Conservation (phyloP, 768 basidiomycete genomes). For the Leucosporidium yakuticum region DNA sequence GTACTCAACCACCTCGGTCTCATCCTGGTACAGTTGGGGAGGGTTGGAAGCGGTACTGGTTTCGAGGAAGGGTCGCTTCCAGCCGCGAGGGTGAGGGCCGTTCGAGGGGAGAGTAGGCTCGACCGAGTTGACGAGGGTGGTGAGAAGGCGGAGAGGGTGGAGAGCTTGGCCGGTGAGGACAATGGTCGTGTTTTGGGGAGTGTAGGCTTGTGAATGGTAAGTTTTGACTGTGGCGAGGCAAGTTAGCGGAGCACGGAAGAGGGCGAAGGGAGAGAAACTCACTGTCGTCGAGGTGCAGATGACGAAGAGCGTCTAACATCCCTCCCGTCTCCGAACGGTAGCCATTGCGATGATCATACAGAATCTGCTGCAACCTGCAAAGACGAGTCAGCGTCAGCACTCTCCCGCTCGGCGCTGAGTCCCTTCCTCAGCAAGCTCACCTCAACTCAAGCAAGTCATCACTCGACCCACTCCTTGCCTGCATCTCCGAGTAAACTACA, state of each 20-base stretch:
- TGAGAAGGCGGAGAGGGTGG: slow-evolving; percentile 66
- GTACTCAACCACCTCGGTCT: slow-evolving; percentile 71
- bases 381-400: not conserved
- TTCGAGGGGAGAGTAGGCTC: slow-evolving; percentile 76
- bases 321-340: slow-evolving; percentile 97
- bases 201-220: slow-evolving; percentile 83
- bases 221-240: slow-evolving; percentile 58
- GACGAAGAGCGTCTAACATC: slow-evolving; percentile 80
- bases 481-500: slow-evolving; percentile 85
- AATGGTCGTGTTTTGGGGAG: slow-evolving; percentile 88
- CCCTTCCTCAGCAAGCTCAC: slow-evolving; percentile 49
- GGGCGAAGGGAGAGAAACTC: slow-evolving; percentile 30
- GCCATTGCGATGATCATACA: slow-evolving; percentile 74
- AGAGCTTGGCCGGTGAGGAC: slow-evolving; percentile 77
- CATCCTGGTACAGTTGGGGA: slow-evolving; percentile 51
- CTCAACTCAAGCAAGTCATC: slow-evolving; percentile 81
- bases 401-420: not conserved
- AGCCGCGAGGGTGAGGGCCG: slow-evolving; percentile 63
- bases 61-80: slow-evolving; percentile 95
- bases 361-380: slow-evolving; percentile 62
- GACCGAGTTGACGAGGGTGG: slow-evolving; percentile 71
- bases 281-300: slow-evolving; percentile 85
- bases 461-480: slow-evolving; percentile 86
- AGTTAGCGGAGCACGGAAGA: not conserved
- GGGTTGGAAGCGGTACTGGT: slow-evolving; percentile 61